A percentile compares a stretch with the other conserved stretches of the same genome.
Evolutionary conservation across 192 early-diverging fungal genomes (phyloP).

Genomic region (Backusella circina): DNA sequence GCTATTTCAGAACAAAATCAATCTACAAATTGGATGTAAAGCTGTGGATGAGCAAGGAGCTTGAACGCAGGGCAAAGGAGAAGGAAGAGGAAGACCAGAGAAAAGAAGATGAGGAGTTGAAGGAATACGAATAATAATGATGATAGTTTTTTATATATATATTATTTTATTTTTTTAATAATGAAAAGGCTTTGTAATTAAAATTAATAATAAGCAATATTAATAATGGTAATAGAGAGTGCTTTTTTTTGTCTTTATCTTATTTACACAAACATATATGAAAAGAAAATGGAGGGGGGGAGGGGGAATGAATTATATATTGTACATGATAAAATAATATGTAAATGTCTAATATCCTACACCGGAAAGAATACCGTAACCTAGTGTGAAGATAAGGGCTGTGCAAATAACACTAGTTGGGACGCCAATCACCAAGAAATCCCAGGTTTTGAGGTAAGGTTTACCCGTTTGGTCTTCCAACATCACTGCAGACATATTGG

Average conservation of each 20-base stretch:
- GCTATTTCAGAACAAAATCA: constrained; percentile 18
- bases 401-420: constrained; percentile 55
- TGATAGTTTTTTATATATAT: neutral
- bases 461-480: constrained; percentile 62
- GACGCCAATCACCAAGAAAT: constrained; percentile 64
- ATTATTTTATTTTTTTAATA: neutral
- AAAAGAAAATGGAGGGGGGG: neutral
- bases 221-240: neutral
- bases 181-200: neutral
- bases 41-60: constrained; percentile 24
- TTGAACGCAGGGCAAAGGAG: constrained; percentile 12
- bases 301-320: constrained; percentile 8
- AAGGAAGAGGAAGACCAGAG: neutral
- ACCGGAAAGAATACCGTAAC: constrained; percentile 56
- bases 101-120: constrained; percentile 28
- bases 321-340: neutral
- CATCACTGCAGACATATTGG: constrained; percentile 76
- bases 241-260: neutral
- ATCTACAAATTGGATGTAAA: constrained; percentile 33
- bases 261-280: constrained; percentile 2
- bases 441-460: constrained; percentile 59
- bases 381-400: constrained; percentile 51
- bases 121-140: constrained; percentile 14
- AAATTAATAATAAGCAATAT: neutral
- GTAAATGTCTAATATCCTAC: constrained; percentile 22